Base-by-base conservation (phyloP, 805 yeast genomes). In the Metschnikowia cerradonensis region DNA sequence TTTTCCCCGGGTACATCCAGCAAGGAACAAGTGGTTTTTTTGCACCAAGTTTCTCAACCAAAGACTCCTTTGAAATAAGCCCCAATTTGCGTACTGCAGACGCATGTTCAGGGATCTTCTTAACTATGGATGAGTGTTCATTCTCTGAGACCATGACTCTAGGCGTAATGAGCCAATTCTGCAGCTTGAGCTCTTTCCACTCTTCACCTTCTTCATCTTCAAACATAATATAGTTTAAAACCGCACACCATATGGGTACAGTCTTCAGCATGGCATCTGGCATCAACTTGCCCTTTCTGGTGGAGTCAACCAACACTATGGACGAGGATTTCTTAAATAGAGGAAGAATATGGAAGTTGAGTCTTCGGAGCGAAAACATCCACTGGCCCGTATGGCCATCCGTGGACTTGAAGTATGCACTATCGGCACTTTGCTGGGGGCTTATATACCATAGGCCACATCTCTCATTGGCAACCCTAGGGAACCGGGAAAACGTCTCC, bases 251-350 rank as follows among this genome's bases (percentile, higher is more conserved):
- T 1, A 89, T 87, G 0, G 97, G 97, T 1, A 90, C 73, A 0
- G 96, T 90, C 59, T 90, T 90, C 59, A 90, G 84, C 6, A 89
- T 66, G 0, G 96, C 86, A 65, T 90, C 97, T 0, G 97, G 96
- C 67, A 90, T 82, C 23, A 78, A 67, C 62, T 90, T 90, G 2
- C 96, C 96, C 38, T 90, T 74, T 54, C 96, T 70, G 0, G 97
- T 90, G 13, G 96, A 88, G 65, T 90, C 97, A 1, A 90, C 85
- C 7, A 90, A 71, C 0, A 84, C 68, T 0, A 80, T 55, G 0
- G 90, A 90, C 10, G 68, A 61, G 34, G 69, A 39, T 2, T 64
- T 49, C 0, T 59, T 59, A 0, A 88, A 60, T 0, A 79, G 43
- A 0, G 81, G 79, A 2, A 90, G 60, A 2, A 90, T 63, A 61